Conservation (phyloP, 2,329 filamentous ascomycete genomes). For the Neoarthrinium moseri region DNA sequence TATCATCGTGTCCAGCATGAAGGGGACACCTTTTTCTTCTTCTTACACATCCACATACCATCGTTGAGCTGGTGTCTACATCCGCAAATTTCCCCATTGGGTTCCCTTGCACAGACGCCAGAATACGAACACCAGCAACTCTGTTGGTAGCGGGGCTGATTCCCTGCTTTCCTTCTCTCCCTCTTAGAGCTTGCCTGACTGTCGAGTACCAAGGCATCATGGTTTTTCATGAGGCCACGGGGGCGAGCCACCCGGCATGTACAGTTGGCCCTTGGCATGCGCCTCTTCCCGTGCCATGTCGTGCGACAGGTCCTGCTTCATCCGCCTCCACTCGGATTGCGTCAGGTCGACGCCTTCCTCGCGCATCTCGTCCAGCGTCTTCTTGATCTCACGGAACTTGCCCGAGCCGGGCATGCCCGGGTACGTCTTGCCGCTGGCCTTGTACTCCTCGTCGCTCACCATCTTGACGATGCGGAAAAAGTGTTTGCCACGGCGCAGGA, state of each 20-base stretch:
- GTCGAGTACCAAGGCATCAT: too few relatives aligned
- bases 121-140: too few relatives aligned
- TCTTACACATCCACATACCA: too few relatives aligned
- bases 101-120: too few relatives aligned
- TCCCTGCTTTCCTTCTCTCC: too few relatives aligned
- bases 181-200: too few relatives aligned
- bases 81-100: too few relatives aligned
- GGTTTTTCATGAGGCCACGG: too few relatives aligned
- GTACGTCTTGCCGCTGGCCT: constrained; percentile 46
- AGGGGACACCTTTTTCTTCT: too few relatives aligned
- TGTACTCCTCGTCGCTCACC: constrained; percentile 55
- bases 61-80: too few relatives aligned
- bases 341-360: constrained; percentile 9
- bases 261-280: constrained; percentile 1
- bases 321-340: constrained; percentile 3
- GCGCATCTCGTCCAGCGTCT: constrained; percentile 16
- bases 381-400: constrained; percentile 40
- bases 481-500: constrained; percentile 63
- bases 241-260: constrained; percentile 2
- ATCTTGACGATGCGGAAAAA: constrained; percentile 62
- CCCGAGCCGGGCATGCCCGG: constrained; percentile 53
- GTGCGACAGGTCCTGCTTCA: constrained; percentile 21
- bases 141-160: too few relatives aligned
- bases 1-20: too few relatives aligned
- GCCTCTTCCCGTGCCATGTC: constrained; percentile 1